Conservation (phyloP, 2,329 filamentous ascomycete genomes). For the Nemania sp. region DNA sequence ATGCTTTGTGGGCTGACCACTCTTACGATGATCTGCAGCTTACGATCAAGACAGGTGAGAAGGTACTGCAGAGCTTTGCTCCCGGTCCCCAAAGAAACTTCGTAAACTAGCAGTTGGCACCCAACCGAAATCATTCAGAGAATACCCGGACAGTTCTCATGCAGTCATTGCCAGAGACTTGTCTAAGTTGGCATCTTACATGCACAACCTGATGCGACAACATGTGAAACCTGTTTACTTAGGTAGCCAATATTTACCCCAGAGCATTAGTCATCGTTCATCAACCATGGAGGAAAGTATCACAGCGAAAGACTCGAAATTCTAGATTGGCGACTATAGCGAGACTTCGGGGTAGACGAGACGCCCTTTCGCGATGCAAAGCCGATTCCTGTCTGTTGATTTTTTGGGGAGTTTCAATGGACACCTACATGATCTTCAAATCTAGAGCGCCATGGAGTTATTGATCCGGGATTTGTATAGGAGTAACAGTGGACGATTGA, state of each 20-base stretch:
- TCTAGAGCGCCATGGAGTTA: too few species aligned
- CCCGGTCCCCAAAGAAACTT: background rate
- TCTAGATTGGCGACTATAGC: background rate
- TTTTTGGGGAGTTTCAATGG: too few species aligned
- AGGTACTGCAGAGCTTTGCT: background rate
- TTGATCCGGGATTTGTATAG: too few species aligned
- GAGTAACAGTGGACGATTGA: too few species aligned
- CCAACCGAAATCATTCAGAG: background rate
- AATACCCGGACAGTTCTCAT: background rate
- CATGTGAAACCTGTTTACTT: background rate
- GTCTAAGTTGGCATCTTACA: conserved; percentile 7
- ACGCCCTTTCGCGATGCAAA: background rate
- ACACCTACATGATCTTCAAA: too few species aligned
- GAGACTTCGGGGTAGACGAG: background rate
- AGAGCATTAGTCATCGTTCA: background rate
- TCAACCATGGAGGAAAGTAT: background rate
- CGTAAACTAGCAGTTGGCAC: background rate
- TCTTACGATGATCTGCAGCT: background rate
- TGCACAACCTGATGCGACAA: conserved; percentile 6
- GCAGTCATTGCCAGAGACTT: background rate
- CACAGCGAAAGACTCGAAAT: background rate
- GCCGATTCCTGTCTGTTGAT: background rate
- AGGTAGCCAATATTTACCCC: too few species aligned
- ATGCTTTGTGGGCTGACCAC: background rate
- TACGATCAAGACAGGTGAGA: background rate